Evolutionary conservation across 2,329 filamentous ascomycete genomes (phyloP), one percentile per base, ranked within the genome.

Genomic region (Fusarium decemcellulare): DNA sequence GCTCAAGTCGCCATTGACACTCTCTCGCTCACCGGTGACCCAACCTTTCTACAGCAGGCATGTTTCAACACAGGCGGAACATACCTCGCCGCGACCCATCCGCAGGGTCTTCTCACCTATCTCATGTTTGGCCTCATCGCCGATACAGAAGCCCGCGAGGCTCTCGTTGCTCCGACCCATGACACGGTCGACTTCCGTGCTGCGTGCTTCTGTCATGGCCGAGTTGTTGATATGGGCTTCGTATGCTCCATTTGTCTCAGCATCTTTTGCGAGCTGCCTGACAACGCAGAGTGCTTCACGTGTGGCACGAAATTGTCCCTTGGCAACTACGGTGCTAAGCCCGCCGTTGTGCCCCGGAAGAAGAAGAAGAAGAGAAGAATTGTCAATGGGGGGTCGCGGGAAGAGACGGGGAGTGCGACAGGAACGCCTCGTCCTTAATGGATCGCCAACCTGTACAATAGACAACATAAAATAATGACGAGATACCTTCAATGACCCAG

Each of bases 161-260:
- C 91, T 61, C 83, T 99, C 43, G 87, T 97, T 43, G 84, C 92
- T 6, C 95, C 96, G 0, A 93, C 92, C 8, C 91, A 93, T 39
- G 92, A 95, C 59, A 91, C 92, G 46, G 94, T 99, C 44, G 97
- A 99, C 81, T 99, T 99, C 79, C 90, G 96, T 44, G 95, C 97
- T n/a, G 96, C 96, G 5, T 99, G 96, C 78, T 99, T 99, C 82
- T 99, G 96, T 78, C 96, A 99, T 81, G 88, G 95, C 53, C 90
- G 89, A 37, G 94, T 98, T 18, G 92, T 99, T 44, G 94, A 98
- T 80, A 90, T 95, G 2, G 96, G 95, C 9, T 99, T 93, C 78
- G 95, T 99, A 39, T 99, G 96, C 84, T 97, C 93, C 65, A 94
- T 99, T 72, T 99, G 96, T 77, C 84, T 99, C 46, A 97, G 93